phyloP scores from a whole-genome alignment of 2,329 filamentous ascomycete genomes.

The Hirsutella rhossiliensis region DNA sequence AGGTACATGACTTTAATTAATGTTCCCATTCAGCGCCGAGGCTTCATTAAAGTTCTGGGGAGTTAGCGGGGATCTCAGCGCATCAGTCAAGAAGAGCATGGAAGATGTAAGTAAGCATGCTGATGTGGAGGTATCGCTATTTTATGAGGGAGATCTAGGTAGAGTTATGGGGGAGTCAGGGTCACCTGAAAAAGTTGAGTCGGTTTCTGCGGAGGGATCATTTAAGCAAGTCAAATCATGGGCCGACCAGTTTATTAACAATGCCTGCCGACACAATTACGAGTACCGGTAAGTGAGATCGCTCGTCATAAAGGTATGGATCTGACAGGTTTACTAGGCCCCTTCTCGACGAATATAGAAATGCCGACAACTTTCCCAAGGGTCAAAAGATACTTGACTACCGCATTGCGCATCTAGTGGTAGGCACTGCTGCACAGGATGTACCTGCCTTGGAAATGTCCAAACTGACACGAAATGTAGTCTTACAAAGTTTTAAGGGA shows the following conservation, averaged over 20 bases:
- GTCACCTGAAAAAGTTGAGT: neutral
- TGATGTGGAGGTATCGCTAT: neutral
- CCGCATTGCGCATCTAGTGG: neutral
- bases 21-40: neutral
- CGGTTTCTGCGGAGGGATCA: neutral
- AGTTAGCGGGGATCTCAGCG: neutral
- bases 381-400: neutral
- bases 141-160: conserved; percentile 1
- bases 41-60: neutral
- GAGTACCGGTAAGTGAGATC: neutral
- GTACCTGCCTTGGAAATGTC: neutral
- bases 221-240: neutral
- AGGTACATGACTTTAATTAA: no score
- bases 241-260: neutral
- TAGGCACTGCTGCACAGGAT: no score
- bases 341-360: neutral
- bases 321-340: neutral
- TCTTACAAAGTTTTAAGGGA: neutral
- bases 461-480: neutral
- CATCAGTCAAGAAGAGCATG: neutral
- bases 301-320: neutral
- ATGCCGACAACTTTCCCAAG: neutral
- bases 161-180: neutral
- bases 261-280: neutral
- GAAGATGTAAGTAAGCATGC: neutral